phyloP scores from a whole-genome alignment of 352 stramenopile species.

The Phytophthora europaea region DNA sequence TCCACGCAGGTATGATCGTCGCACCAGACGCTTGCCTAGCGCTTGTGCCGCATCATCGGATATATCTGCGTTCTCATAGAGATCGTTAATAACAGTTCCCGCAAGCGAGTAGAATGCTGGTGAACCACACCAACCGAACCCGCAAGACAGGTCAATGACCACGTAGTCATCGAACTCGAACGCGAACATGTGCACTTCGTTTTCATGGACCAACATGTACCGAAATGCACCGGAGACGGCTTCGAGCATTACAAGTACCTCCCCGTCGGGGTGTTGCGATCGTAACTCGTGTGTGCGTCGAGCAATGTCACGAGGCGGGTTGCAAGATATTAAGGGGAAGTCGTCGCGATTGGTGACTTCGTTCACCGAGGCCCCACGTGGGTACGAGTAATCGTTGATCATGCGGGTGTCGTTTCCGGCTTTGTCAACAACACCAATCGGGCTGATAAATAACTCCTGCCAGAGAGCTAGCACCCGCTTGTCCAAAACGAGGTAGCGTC shows the following conservation, averaged over 20 bases:
- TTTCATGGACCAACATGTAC: slow-evolving; percentile 28
- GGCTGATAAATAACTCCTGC: slow-evolving; percentile 17
- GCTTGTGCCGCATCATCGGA: too few species aligned
- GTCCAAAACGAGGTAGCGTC: slow-evolving; percentile 5
- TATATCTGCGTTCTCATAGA: not conserved
- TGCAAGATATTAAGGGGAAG: slow-evolving; percentile 14
- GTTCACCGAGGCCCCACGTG: slow-evolving; percentile 16
- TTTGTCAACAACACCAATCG: slow-evolving; percentile 14
- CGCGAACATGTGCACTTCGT: slow-evolving; percentile 28
- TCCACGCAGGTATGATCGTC: slow-evolving; percentile 36
- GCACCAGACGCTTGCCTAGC: slow-evolving; percentile 29
- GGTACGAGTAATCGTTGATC: slow-evolving; percentile 28
- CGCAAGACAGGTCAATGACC: slow-evolving; percentile 29
- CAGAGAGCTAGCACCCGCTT: not conserved
- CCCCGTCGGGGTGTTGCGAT: not conserved
- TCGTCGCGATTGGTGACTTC: slow-evolving; percentile 14
- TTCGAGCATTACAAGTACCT: slow-evolving; percentile 29
- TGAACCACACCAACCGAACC: slow-evolving; percentile 20
- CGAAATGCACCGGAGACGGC: slow-evolving; percentile 41
- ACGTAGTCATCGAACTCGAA: slow-evolving; percentile 33
- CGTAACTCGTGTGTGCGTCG: slow-evolving; percentile 18
- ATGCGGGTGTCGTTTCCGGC: not conserved
- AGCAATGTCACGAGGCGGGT: slow-evolving; percentile 32
- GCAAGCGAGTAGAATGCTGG: slow-evolving; percentile 35
- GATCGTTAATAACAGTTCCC: slow-evolving; percentile 19